Base-by-base conservation (phyloP, 2,329 filamentous ascomycete genomes). In the Aureobasidium vineae region DNA sequence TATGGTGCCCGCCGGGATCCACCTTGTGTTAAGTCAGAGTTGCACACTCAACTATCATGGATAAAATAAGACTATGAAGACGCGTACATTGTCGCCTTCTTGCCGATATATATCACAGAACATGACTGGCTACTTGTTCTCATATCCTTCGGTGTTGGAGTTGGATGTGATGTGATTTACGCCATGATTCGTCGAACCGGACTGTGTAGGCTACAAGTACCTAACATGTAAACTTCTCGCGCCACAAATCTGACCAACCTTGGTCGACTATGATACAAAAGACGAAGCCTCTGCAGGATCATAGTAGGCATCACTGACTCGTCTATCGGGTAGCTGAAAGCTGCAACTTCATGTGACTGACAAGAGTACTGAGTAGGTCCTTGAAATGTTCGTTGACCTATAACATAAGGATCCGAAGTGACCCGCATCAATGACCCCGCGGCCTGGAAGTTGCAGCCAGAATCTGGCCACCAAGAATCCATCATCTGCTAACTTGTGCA, bases 1-100 rank as follows among this genome's bases (percentile, higher is more conserved):
- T 60, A 10, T 16, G 23, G 5, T 47, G 56, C 56, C 47, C 56
- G n/a, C 33, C 40, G n/a, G 33, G 56, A 45, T 47, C 56, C 56
- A 47, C 40, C 19, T 11, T 3, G 19, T 33, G 15, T 8, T 1
- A 16, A 23, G n/a, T 7, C 56, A 60, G 56, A 41, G 56, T 60
- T 10, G 40, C 15, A 47, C 28, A 15, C 26, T 23, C 13, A 10
- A 19, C 56, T 5, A 47, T 28, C 13, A n/a, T 6, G 3, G 1
- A 3, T 6, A 11, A 36, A 16, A 23, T 16, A 23, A 2, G 10
- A 23, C 19, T 11, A 19, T n/a, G 1, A 36, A 2, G 6, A 5
- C 26, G n/a, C 13, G 28, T 16, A 26, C 36, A 11, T 26, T 15
- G 6, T 13, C 21, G 4, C 13, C 28, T 28, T 5, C 45, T 28